Conservation (phyloP, 179 eudicot genomes). For the Beta lomatogona region DNA sequence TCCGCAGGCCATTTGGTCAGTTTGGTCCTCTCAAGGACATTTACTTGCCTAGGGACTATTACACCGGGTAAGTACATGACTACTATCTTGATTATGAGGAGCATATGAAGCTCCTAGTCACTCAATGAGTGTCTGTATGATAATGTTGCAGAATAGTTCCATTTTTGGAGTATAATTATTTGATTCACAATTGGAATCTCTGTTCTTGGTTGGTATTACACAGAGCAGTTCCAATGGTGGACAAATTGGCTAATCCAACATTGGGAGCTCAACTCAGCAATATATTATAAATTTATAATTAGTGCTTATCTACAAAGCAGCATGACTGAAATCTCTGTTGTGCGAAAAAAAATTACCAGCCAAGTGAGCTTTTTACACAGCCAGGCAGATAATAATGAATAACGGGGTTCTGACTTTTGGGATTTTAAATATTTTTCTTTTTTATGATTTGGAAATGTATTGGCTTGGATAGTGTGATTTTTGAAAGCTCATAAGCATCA, state of each 20-base stretch:
- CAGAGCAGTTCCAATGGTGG: neutral
- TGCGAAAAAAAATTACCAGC: neutral
- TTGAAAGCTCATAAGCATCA: neutral
- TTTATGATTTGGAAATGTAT: neutral
- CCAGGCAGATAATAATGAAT: neutral
- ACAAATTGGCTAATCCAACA: neutral
- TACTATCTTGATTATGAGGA: neutral
- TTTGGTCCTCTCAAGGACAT: slow-evolving; percentile 89
- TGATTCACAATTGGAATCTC: neutral
- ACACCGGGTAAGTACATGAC: slow-evolving; percentile 72
- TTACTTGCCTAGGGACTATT: slow-evolving; percentile 93
- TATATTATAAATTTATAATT: neutral
- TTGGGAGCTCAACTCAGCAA: neutral
- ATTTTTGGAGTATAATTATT: too few species aligned
- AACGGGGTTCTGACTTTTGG: neutral
- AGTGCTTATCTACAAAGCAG: neutral
- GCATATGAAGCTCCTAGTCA: neutral
- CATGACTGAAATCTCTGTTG: neutral
- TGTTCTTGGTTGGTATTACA: neutral
- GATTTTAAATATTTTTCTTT: too few species aligned
- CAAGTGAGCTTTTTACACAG: neutral
- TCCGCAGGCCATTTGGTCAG: slow-evolving; percentile 88
- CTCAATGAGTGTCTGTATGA: neutral
- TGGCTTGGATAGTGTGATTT: neutral
- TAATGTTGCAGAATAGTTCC: neutral